Evolutionary conservation across 345 rosid species (phyloP).

Genomic region (Eucalyptus brandiana): DNA sequence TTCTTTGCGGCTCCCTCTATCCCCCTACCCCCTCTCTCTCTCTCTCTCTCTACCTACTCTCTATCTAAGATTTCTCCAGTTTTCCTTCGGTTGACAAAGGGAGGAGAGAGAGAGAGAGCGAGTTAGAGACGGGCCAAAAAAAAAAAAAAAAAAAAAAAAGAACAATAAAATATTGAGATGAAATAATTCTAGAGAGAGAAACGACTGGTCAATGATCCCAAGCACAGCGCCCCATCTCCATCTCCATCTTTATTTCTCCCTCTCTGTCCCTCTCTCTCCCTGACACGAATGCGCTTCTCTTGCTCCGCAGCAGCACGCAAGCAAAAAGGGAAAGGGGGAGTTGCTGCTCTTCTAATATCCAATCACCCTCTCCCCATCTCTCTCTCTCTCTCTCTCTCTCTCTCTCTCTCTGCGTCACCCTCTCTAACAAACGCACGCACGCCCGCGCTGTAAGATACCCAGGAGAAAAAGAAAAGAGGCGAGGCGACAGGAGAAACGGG

Average conservation of each 20-base stretch:
- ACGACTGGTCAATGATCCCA: background rate
- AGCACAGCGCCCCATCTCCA: background rate
- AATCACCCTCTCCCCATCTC: background rate
- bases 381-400: background rate
- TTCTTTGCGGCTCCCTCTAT: background rate
- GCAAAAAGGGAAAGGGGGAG: background rate
- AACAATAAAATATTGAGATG: background rate
- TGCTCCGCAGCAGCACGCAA: background rate
- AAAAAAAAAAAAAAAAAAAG: background rate
- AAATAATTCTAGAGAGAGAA: background rate
- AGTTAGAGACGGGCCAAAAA: background rate
- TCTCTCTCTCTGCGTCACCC: too few relatives aligned
- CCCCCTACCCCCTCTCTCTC: conserved; percentile 9
- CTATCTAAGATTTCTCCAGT: background rate
- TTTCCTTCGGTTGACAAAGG: conserved; percentile 17
- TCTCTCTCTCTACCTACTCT: background rate
- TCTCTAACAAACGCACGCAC: background rate
- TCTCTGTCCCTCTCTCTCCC: background rate
- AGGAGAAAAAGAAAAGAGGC: background rate
- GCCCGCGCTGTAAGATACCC: background rate
- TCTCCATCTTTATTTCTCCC: background rate
- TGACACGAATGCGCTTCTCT: background rate
- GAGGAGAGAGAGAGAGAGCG: background rate
- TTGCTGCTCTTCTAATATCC: background rate
- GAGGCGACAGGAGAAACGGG: background rate